Conservation (phyloP, 2,329 filamentous ascomycete species). For the Hymenoscyphus scutula region DNA sequence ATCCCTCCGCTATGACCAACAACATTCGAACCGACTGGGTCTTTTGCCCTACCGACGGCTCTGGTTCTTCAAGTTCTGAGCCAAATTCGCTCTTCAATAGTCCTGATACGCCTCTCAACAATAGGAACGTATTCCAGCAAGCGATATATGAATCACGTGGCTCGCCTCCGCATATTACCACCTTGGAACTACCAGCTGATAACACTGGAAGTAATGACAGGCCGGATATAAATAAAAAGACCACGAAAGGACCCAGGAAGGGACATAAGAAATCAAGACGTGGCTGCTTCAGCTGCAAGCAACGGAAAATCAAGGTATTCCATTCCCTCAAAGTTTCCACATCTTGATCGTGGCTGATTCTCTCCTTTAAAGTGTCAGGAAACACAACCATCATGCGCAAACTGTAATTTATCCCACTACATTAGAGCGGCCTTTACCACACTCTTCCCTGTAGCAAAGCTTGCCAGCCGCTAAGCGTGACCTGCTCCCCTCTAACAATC, state of each 20-base stretch:
- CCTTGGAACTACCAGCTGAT: background rate
- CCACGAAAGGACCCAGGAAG: conserved; percentile 40
- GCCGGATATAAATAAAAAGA: background rate
- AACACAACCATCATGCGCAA: conserved; percentile 59
- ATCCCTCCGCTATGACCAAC: background rate
- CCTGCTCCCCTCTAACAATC: too few species aligned
- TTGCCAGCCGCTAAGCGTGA: too few species aligned
- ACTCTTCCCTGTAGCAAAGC: too few species aligned
- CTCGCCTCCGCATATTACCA: background rate
- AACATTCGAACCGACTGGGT: background rate
- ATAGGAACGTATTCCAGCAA: background rate
- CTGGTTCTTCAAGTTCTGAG: background rate
- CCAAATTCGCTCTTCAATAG: background rate
- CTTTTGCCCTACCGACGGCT: background rate
- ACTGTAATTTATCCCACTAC: too few species aligned
- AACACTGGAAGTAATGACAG: background rate
- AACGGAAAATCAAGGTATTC: conserved; percentile 59
- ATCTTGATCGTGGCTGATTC: background rate
- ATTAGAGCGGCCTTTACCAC: too few species aligned
- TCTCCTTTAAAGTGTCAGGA: conserved; percentile 55
- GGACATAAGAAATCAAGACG: conserved; percentile 65
- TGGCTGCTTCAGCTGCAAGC: conserved; percentile 67
- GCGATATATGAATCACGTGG: background rate
- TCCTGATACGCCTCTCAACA: background rate
- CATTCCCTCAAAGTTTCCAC: background rate